Evolutionary conservation across 108 stramenopile species (phyloP).

Genomic region (Skeletonema grethae): DNA sequence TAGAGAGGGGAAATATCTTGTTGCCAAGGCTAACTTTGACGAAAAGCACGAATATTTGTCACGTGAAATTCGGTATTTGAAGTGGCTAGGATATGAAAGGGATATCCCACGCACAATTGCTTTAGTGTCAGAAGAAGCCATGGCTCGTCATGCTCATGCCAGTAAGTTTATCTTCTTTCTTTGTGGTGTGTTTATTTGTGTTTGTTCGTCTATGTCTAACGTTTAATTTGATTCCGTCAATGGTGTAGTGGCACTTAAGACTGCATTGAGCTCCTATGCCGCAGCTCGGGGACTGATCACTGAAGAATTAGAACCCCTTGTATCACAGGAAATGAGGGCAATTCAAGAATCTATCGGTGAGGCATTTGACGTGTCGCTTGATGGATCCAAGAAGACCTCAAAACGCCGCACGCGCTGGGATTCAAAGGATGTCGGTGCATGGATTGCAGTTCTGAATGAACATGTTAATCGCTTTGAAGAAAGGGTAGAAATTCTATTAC

Average conservation of each 20-base stretch:
- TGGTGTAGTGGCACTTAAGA: constrained; percentile 81
- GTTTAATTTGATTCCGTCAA: constrained; percentile 51
- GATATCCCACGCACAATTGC: constrained; percentile 77
- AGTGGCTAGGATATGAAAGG: constrained; percentile 91
- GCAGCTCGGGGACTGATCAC: constrained; percentile 70
- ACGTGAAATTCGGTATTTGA: constrained; percentile 95
- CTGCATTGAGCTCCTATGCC: constrained; percentile 85
- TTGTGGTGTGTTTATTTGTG: constrained; percentile 16
- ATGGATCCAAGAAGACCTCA: constrained; percentile 59
- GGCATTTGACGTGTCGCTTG: constrained; percentile 79
- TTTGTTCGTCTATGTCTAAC: constrained; percentile 36
- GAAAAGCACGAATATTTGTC: constrained; percentile 88
- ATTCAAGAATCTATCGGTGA: constrained; percentile 75
- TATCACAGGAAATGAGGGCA: constrained; percentile 74
- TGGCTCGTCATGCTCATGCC: constrained; percentile 73
- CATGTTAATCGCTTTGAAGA: constrained; percentile 85
- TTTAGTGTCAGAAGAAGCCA: constrained; percentile 73
- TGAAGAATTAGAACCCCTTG: constrained; percentile 76
- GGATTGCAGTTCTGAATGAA: constrained; percentile 87
- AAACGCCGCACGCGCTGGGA: constrained; percentile 87
- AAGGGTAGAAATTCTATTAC: constrained; percentile 77
- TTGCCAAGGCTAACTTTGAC: constrained; percentile 93
- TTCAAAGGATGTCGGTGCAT: constrained; percentile 70
- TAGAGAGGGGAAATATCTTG: constrained; percentile 49
- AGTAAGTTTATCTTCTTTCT: constrained; percentile 18